Conservation (phyloP, 1,284 basidiomycete genomes). For the Cystobasidiaceae sp. region DNA sequence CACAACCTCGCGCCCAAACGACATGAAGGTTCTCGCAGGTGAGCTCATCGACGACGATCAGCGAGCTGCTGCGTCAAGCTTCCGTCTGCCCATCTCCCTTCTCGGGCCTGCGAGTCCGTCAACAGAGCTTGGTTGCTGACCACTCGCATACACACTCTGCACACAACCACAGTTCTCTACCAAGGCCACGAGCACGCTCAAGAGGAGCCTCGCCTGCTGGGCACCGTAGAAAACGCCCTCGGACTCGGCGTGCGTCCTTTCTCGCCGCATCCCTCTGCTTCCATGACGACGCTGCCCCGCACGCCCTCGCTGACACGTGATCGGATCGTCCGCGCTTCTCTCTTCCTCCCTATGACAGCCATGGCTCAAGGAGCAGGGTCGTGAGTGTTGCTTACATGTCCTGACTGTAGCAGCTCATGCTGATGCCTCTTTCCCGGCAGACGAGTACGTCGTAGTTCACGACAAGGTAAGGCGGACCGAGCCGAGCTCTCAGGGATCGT, state of each 20-base stretch:
- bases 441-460: conserved; percentile 56
- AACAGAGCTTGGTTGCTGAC: background rate
- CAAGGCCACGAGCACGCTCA: conserved; percentile 21
- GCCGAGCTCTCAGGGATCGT: too few relatives aligned
- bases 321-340: background rate
- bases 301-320: conserved; percentile 13
- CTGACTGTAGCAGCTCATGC: background rate
- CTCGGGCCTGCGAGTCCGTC: background rate
- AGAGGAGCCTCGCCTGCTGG: conserved; percentile 71
- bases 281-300: conserved; percentile 1
- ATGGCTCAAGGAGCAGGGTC: conserved; percentile 58
- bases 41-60: too few relatives aligned
- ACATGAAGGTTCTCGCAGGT: conserved; percentile 29
- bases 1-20: conserved; percentile 1
- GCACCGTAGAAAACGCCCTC: conserved; percentile 75
- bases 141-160: background rate
- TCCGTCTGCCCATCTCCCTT: background rate
- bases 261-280: background rate
- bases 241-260: conserved; percentile 33
- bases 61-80: background rate
- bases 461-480: conserved; percentile 57
- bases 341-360: conserved; percentile 21
- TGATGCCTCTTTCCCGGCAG: conserved; percentile 31
- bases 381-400: conserved; percentile 54
- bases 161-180: conserved; percentile 13